A percentile compares a stretch with the other conserved stretches of the same genome.
These are phyloP conservation scores for Trifolium dubium DNA, from an alignment of 306 rosid species.

Conservation along the genomic window DNA sequence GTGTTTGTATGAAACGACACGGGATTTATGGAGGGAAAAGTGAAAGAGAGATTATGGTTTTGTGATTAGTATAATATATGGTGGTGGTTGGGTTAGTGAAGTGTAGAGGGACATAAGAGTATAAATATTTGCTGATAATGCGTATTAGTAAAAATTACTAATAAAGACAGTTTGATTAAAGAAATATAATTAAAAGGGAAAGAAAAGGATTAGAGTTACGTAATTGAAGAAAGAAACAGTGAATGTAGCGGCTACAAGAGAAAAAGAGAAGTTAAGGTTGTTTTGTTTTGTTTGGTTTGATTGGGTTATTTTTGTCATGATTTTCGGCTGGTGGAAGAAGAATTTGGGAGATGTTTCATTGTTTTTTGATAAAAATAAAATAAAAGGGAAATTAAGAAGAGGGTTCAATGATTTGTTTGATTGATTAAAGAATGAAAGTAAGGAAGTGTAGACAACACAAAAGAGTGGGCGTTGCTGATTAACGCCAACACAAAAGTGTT, in stretches of 20 bases:
- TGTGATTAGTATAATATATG: neutral
- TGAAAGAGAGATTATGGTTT: neutral
- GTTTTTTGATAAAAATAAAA: too few species aligned
- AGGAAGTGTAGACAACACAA: constrained; percentile 3
- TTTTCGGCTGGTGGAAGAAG: constrained; percentile 2
- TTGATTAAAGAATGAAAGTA: neutral
- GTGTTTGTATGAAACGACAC: constrained; percentile 27
- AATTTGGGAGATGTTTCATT: neutral
- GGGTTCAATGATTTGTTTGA: neutral
- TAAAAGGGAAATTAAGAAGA: neutral
- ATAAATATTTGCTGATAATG: constrained; percentile 34
- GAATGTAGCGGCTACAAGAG: neutral
- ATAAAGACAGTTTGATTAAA: neutral
- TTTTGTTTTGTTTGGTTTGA: neutral
- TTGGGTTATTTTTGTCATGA: neutral
- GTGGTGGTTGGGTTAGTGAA: constrained; percentile 24
- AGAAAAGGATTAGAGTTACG: constrained; percentile 32
- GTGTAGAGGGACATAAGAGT: neutral
- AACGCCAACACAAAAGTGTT: constrained; percentile 42
- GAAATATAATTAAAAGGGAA: neutral
- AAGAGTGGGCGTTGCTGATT: constrained; percentile 23
- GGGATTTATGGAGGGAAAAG: constrained; percentile 22
- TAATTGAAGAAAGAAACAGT: constrained; percentile 8
- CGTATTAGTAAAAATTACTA: neutral
- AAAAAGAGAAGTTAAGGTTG: neutral